Percentiles rank a stretch among this genome's conserved stretches.
Conservation (phyloP, 2,329 filamentous ascomycete species). For the Neonectria hederae region DNA sequence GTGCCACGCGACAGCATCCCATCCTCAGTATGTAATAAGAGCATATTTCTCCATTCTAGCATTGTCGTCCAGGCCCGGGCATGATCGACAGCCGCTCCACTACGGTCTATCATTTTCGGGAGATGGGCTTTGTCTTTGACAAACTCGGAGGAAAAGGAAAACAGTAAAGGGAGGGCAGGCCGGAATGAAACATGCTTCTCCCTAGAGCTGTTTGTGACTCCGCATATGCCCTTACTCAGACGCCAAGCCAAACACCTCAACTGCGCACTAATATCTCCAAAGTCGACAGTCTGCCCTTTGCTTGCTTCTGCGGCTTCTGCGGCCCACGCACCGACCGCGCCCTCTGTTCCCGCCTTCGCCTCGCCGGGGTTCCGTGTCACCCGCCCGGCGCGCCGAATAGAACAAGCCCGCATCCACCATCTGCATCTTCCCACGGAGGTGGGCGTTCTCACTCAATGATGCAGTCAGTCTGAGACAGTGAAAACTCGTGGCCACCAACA, state of each 20-base stretch:
- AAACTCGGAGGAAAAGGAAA: background rate
- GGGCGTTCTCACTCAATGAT: background rate
- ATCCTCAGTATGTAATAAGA: background rate
- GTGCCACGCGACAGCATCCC: slow-evolving; percentile 4
- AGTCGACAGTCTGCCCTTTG: background rate
- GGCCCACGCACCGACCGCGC: background rate
- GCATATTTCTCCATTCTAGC: slow-evolving; percentile 1
- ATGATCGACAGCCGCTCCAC: slow-evolving; percentile 18
- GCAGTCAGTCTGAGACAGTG: slow-evolving; percentile 31
- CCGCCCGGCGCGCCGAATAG: background rate
- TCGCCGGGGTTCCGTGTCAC: slow-evolving; percentile 11
- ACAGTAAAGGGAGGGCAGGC: background rate
- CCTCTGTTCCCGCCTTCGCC: background rate
- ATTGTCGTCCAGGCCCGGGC: slow-evolving; percentile 12
- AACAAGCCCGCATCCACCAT: background rate
- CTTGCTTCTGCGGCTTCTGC: background rate
- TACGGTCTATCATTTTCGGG: slow-evolving; percentile 2
- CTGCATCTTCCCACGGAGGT: background rate
- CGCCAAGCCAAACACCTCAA: background rate
- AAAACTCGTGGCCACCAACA: slow-evolving; percentile 28
- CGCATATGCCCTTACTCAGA: background rate
- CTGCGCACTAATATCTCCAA: background rate
- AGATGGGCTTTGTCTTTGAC: background rate
- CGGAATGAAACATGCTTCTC: background rate
- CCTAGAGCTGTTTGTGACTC: background rate